Conservation (phyloP, 2,329 filamentous ascomycete genomes). For the Aspergillus sp. region DNA sequence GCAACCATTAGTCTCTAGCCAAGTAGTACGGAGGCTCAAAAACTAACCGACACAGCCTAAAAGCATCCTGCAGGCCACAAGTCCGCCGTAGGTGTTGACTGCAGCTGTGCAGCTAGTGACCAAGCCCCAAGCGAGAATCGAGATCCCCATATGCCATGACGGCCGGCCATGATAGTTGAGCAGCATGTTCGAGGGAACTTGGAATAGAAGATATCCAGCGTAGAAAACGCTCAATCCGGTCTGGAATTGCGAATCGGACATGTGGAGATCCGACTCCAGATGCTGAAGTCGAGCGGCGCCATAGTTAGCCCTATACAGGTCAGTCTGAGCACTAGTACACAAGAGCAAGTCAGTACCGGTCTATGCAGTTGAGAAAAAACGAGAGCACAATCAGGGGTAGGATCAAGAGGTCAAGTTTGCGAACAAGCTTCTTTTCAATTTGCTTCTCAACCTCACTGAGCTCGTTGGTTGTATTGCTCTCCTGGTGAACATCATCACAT, state of each 20-base stretch:
- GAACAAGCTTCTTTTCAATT: conserved; percentile 19
- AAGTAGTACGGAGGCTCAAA: not conserved
- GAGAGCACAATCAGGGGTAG: conserved; percentile 23
- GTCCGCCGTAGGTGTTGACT: conserved; percentile 34
- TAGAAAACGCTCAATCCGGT: conserved; percentile 37
- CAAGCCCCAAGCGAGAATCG: conserved; percentile 40
- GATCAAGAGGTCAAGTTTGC: conserved; percentile 23
- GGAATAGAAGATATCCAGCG: conserved; percentile 36
- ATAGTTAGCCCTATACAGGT: conserved; percentile 37
- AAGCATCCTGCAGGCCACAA: conserved; percentile 40
- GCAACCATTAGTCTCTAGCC: not conserved
- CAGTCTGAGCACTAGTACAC: not conserved
- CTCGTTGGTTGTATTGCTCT: not conserved
- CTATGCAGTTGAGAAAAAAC: conserved; percentile 26
- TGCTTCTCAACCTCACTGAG: conserved; percentile 4
- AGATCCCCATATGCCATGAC: conserved; percentile 37
- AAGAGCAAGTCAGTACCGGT: conserved; percentile 13
- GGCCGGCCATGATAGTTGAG: conserved; percentile 33
- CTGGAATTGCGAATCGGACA: conserved; percentile 31
- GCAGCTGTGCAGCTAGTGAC: conserved; percentile 39
- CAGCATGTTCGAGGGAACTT: conserved; percentile 42
- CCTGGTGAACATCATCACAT: not conserved
- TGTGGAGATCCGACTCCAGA: conserved; percentile 33
- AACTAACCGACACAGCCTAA: conserved; percentile 42
- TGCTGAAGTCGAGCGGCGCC: conserved; percentile 37